These are phyloP conservation scores for Pyrenophora tritici-repentis DNA, from an alignment of 2,329 filamentous ascomycete genomes.

Conservation along the genomic window DNA sequence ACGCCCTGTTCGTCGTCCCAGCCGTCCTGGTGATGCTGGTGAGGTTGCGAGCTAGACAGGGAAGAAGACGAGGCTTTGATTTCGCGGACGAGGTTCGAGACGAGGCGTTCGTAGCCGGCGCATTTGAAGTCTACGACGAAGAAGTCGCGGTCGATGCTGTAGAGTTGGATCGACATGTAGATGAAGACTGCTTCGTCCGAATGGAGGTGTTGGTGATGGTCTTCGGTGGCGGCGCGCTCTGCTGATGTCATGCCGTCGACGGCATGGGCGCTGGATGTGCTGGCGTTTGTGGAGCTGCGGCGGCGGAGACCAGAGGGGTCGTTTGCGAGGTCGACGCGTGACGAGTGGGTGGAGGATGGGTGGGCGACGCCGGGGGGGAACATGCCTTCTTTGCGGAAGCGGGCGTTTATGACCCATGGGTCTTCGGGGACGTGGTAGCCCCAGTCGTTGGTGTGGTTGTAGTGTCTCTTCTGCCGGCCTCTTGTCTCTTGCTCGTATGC, in stretches of 20 bases:
- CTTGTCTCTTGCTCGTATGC: slow-evolving; percentile 27
- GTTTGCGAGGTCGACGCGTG: slow-evolving; percentile 52
- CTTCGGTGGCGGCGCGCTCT: slow-evolving; percentile 20
- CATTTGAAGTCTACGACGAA: slow-evolving; percentile 99
- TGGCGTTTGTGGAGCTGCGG: slow-evolving; percentile 42
- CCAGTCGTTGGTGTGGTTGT: slow-evolving; percentile 56
- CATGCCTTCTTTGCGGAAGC: slow-evolving; percentile 83
- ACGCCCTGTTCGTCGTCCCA: slow-evolving; percentile 44
- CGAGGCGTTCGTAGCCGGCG: slow-evolving; percentile 91
- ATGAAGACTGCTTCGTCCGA: slow-evolving; percentile 78
- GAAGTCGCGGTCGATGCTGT: slow-evolving; percentile 78
- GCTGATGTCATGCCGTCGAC: slow-evolving; percentile 31
- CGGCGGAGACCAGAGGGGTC: slow-evolving; percentile 32
- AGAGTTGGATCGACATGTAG: slow-evolving; percentile 81
- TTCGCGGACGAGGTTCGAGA: slow-evolving; percentile 52
- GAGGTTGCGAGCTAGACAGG: slow-evolving; percentile 20
- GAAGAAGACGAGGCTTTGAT: slow-evolving; percentile 37
- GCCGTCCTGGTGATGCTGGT: slow-evolving; percentile 33
- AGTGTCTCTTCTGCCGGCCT: slow-evolving; percentile 49
- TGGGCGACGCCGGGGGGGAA: slow-evolving; percentile 58
- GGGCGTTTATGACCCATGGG: slow-evolving; percentile 90
- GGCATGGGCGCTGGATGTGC: slow-evolving; percentile 36
- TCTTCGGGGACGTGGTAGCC: slow-evolving; percentile 89
- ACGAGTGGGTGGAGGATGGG: slow-evolving; percentile 56
- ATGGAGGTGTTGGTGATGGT: too few species aligned